phyloP scores from a whole-genome alignment of 352 stramenopile species.

The Pythium dissotocum region DNA sequence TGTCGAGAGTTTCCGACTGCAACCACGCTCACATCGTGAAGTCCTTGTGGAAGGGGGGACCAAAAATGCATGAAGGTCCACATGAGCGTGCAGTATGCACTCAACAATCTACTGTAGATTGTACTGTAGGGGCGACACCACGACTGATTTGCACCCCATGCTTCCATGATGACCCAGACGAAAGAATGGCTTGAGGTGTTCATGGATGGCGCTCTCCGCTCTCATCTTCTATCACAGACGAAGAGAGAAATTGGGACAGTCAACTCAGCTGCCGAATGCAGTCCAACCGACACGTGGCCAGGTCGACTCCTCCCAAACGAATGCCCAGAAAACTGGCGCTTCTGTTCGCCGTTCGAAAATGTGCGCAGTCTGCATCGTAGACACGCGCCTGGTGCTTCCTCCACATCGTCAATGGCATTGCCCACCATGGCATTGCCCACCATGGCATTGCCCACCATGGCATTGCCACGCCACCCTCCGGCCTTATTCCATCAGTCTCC shows the following conservation, averaged over 20 bases:
- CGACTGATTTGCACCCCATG: not conserved
- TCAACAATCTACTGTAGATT: too few relatives aligned
- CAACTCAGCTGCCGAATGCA: slow-evolving; percentile 3
- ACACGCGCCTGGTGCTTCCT: too few relatives aligned
- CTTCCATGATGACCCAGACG: not conserved
- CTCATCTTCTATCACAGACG: not conserved
- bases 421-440: too few relatives aligned
- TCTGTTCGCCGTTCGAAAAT: not conserved
- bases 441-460: too few relatives aligned
- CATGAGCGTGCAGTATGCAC: not conserved
- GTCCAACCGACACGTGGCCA: not conserved
- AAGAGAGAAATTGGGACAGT: slow-evolving; percentile 1
- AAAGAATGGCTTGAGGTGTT: not conserved
- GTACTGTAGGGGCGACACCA: not conserved
- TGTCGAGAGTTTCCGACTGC: slow-evolving; percentile 14
- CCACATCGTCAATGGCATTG: too few relatives aligned
- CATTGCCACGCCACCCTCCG: too few relatives aligned
- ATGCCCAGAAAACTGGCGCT: not conserved
- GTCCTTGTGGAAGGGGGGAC: not conserved
- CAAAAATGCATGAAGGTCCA: not conserved
- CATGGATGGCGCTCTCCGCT: not conserved
- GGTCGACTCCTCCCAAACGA: not conserved
- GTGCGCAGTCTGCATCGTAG: too few relatives aligned
- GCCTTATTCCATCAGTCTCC: too few relatives aligned
- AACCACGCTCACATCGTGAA: not conserved